Evolutionary conservation across 495 filamentous ascomycete species (phyloP).

Genomic region (Massariosphaeria phaeospora): DNA sequence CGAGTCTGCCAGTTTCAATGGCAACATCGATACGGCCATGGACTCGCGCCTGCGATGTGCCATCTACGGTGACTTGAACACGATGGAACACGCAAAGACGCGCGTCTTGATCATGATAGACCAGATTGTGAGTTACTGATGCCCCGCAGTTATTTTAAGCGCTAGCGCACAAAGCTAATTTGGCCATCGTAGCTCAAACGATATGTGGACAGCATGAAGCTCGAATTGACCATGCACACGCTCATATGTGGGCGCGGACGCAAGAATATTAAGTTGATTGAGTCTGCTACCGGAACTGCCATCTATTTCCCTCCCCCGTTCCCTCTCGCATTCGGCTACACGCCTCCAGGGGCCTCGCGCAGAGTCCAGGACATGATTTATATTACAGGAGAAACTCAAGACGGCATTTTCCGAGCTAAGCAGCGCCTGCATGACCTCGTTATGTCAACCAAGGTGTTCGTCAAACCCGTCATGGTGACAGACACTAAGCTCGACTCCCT

Average conservation of each 20-base stretch:
- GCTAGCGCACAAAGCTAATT: conserved; percentile 37
- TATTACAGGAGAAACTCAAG: conserved; percentile 79
- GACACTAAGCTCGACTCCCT: conserved; percentile 91
- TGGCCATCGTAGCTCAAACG: conserved; percentile 70
- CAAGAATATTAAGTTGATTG: conserved; percentile 95
- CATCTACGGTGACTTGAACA: conserved; percentile 93
- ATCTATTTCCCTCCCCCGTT: conserved; percentile 98
- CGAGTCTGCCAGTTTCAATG: conserved; percentile 54
- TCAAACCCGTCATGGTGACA: conserved; percentile 84
- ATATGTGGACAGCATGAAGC: conserved; percentile 70
- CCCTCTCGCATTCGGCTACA: conserved; percentile 81
- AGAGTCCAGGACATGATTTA: conserved; percentile 85
- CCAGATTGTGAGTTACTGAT: conserved; percentile 68
- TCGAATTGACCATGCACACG: conserved; percentile 84
- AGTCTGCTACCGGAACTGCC: conserved; percentile 86
- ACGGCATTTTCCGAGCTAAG: conserved; percentile 81
- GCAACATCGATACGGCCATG: conserved; percentile 60
- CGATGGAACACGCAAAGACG: conserved; percentile 93
- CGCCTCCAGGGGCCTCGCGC: conserved; percentile 67
- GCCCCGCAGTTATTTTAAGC: conserved; percentile 2
- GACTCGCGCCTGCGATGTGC: conserved; percentile 83
- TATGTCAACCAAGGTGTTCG: conserved; percentile 68
- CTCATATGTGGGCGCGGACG: conserved; percentile 84
- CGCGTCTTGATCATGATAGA: conserved; percentile 95
- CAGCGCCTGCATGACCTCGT: conserved; percentile 80